Percentiles rank a stretch among this genome's conserved stretches.
Conservation (phyloP, 2,329 filamentous ascomycete genomes). For the Pyrenophora graminea region DNA sequence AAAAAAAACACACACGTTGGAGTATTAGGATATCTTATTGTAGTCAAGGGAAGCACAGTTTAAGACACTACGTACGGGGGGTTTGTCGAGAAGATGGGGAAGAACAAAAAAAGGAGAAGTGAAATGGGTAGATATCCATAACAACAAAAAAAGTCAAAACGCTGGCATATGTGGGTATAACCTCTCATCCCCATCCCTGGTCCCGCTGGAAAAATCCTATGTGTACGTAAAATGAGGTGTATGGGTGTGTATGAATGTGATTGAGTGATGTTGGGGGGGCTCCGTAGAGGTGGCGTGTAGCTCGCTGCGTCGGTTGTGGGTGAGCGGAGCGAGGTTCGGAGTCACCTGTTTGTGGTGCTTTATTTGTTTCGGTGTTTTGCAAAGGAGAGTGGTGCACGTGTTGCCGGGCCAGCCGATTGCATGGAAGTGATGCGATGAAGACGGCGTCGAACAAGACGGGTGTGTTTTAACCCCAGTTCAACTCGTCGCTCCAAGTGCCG, state of each 20-base stretch:
- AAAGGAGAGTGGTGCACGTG: conserved; percentile 29
- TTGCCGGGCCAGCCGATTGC: conserved; percentile 34
- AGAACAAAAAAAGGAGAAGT: conserved; percentile 10
- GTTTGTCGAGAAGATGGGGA: background rate
- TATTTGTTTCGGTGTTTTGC: conserved; percentile 13
- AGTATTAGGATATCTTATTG: conserved; percentile 12
- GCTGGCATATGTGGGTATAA: conserved; percentile 21
- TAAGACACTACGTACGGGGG: conserved; percentile 9
- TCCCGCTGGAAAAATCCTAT: conserved; percentile 16
- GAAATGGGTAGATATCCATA: background rate
- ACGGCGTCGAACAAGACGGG: background rate
- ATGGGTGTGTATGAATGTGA: conserved; percentile 1
- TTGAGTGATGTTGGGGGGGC: conserved; percentile 3
- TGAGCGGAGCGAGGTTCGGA: conserved; percentile 39
- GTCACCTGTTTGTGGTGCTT: conserved; percentile 46
- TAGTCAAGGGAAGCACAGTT: background rate
- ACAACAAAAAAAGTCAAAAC: conserved; percentile 3
- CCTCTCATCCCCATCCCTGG: conserved; percentile 21
- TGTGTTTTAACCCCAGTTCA: conserved; percentile 39
- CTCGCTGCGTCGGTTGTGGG: conserved; percentile 26
- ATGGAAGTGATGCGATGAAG: background rate
- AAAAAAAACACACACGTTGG: background rate
- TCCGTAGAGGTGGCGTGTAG: conserved; percentile 45
- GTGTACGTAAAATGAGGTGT: conserved; percentile 26
- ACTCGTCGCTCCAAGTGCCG: conserved; percentile 40